Conservation (phyloP, 768 basidiomycete species). For the Heimioporus sp. region DNA sequence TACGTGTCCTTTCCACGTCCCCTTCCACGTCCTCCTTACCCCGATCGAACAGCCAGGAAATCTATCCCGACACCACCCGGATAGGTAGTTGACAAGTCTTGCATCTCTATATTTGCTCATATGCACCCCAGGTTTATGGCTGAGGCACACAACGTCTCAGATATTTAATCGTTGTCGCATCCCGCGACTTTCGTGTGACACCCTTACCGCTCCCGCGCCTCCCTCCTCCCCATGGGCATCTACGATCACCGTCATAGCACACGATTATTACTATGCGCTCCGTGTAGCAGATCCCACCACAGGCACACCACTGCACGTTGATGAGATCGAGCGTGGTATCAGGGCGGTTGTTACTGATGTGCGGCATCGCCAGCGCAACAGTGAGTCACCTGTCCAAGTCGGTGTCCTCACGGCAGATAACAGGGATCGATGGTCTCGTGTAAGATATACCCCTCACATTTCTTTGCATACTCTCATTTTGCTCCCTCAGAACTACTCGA, state of each 20-base stretch:
- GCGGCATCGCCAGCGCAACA: slow-evolving; percentile 41
- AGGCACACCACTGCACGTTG: slow-evolving; percentile 32
- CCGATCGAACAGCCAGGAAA: slow-evolving; percentile 51
- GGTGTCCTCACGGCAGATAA: slow-evolving; percentile 77
- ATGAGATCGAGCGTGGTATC: slow-evolving; percentile 46
- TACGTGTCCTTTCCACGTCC: slow-evolving; percentile 34
- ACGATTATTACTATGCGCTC: slow-evolving; percentile 79
- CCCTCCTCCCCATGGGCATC: slow-evolving; percentile 43
- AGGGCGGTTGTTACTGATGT: slow-evolving; percentile 57
- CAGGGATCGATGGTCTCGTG: slow-evolving; percentile 79
- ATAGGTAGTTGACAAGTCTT: slow-evolving; percentile 46
- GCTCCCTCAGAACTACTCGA: slow-evolving; percentile 54
- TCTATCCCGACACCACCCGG: slow-evolving; percentile 68
- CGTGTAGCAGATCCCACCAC: slow-evolving; percentile 47
- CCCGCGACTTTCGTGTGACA: slow-evolving; percentile 66
- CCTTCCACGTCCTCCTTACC: slow-evolving; percentile 4
- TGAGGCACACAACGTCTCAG: slow-evolving; percentile 51
- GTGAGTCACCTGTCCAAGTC: slow-evolving; percentile 59
- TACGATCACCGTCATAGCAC: slow-evolving; percentile 63
- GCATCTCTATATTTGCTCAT: background rate
- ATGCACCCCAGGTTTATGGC: slow-evolving; percentile 52
- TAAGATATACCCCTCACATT: slow-evolving; percentile 32
- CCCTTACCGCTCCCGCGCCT: slow-evolving; percentile 44
- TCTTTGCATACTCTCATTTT: background rate
- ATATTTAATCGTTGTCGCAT: slow-evolving; percentile 81